phyloP scores from a whole-genome alignment of 2,329 filamentous ascomycete genomes.

The Escovopsis sp. region DNA sequence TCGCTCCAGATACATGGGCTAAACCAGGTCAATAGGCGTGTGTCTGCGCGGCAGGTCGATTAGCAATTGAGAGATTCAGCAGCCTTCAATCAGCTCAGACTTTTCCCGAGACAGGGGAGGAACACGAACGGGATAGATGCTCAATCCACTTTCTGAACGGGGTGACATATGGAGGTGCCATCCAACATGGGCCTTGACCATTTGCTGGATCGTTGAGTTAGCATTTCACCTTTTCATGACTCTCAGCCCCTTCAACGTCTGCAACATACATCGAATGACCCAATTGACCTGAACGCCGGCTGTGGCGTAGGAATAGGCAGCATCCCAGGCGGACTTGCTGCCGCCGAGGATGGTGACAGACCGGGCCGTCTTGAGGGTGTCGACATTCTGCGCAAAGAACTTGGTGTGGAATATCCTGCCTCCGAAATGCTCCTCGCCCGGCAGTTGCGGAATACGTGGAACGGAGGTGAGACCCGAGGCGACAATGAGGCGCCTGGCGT shows the following conservation, averaged over 20 bases:
- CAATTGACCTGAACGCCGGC: constrained; percentile 42
- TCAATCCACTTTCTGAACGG: constrained; percentile 55
- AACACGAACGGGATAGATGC: constrained; percentile 40
- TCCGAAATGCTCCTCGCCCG: constrained; percentile 30
- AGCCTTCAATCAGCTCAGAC: not conserved
- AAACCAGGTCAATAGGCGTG: constrained; percentile 57
- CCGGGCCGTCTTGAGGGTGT: constrained; percentile 26
- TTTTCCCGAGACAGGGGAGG: not conserved
- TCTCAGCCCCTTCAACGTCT: not conserved
- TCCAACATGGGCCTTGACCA: constrained; percentile 44
- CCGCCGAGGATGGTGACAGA: constrained; percentile 43
- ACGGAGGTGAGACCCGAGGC: constrained; percentile 42
- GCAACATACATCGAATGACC: constrained; percentile 37
- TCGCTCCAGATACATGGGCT: constrained; percentile 59
- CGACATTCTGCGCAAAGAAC: constrained; percentile 27
- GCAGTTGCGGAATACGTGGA: constrained; percentile 28
- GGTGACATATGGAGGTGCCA: constrained; percentile 47
- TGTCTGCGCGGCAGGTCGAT: constrained; percentile 22
- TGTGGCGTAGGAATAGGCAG: constrained; percentile 45
- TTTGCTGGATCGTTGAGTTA: constrained; percentile 14
- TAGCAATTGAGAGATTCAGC: not conserved
- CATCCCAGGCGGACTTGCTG: constrained; percentile 51
- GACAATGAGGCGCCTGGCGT: constrained; percentile 33
- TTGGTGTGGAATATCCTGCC: constrained; percentile 35
- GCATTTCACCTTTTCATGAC: not conserved